Base-by-base conservation (phyloP, 208 protist species). In the Kentomonas sorsogonicus region DNA sequence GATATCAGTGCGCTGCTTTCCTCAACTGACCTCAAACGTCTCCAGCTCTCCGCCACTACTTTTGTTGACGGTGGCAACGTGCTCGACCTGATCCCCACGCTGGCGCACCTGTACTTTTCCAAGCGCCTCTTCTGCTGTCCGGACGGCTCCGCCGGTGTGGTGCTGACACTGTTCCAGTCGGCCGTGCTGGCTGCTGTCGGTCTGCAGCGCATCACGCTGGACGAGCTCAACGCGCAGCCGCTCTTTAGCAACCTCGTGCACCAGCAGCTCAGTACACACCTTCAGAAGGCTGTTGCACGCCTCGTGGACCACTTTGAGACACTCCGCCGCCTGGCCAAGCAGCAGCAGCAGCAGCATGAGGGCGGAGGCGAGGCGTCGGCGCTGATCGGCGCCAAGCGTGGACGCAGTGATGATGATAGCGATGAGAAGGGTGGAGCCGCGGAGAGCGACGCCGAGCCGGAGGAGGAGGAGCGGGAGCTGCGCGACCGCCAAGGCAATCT, bases 31-130 rank as follows among this genome's bases (percentile, higher is more conserved):
- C 44, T 98, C 51, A 96, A 98, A 69, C 86, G 98, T 0, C 80
- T 99, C n/a, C 79, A 86, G 23, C 63, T 95, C 3, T 98, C 96
- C 53, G 71, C 93, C 7, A 87, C 77, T 7, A 89, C 94, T 11
- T 86, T 98, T 40, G 77, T 98, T 0, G 98, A 99, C 66, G 69
- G 83, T 29, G 97, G 97, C 53, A 91, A 98, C 13, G 84, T 99
- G 46, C 64, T 99, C 3, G 98, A 99, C 63, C 69, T 99, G 1
- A 34, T 99, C 5, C 97, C 98, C 7, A 30, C 52, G 26, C 34
- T 99, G 10, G 95, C 97, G 16, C 57, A 69, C 52, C 38, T 96
- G 13, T 98, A 95, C 72, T 99, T 99, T 74, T 63, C 56, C 16
- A 67, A 80, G 27, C 41, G 30, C n/a, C 57, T 92, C 16, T 68